Conservation (phyloP, 495 filamentous ascomycete species). For the Penicillium chermesinum region DNA sequence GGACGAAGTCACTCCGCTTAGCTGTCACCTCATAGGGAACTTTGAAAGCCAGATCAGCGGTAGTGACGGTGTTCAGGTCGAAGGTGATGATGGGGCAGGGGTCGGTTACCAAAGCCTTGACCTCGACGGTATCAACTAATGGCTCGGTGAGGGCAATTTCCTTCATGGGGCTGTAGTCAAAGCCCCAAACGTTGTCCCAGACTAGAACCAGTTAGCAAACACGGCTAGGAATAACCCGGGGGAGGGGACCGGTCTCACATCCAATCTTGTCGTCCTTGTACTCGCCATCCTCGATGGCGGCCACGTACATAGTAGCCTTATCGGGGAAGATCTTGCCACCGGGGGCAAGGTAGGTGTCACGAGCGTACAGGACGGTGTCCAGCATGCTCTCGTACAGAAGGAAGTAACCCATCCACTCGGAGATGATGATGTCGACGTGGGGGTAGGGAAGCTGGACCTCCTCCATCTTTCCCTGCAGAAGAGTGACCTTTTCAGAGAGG, state of each 20-base stretch:
- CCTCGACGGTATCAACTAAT: constrained; percentile 75
- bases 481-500: constrained; percentile 77
- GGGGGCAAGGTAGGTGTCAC: constrained; percentile 81
- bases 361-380: constrained; percentile 88
- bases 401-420: constrained; percentile 99
- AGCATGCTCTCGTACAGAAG: constrained; percentile 98
- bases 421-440: constrained; percentile 97
- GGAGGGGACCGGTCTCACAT: constrained; percentile 51
- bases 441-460: constrained; percentile 81
- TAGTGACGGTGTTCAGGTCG: constrained; percentile 73
- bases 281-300: constrained; percentile 79
- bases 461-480: constrained; percentile 94
- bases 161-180: constrained; percentile 90
- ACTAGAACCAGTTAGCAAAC: constrained; percentile 41
- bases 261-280: constrained; percentile 87
- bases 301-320: constrained; percentile 84
- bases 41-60: constrained; percentile 70
- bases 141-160: constrained; percentile 76
- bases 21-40: constrained; percentile 65
- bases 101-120: constrained; percentile 76
- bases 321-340: constrained; percentile 88
- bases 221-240: background rate
- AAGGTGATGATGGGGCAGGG: constrained; percentile 69
- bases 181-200: constrained; percentile 98
- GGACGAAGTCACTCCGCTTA: constrained; percentile 82